Conservation (phyloP, 2,329 filamentous ascomycete species). For the Aspergillus persii region DNA sequence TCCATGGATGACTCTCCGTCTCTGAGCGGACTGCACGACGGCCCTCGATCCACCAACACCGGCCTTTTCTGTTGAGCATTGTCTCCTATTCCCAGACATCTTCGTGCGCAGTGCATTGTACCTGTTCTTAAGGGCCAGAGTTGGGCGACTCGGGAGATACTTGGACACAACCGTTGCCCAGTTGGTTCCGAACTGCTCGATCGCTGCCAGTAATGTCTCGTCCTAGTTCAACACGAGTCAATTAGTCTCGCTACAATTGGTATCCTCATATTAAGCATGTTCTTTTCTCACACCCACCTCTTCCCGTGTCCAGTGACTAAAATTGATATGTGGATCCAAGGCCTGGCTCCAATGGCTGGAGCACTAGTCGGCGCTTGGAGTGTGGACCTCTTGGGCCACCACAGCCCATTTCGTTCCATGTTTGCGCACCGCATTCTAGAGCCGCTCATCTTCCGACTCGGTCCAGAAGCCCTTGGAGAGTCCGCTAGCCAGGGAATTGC, state of each 20-base stretch:
- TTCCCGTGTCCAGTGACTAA: neutral
- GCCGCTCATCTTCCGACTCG: neutral
- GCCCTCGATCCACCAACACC: neutral
- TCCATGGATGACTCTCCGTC: neutral
- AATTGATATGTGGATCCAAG: neutral
- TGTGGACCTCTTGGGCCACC: neutral
- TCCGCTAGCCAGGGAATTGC: neutral
- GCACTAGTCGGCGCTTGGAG: neutral
- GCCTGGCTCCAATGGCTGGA: neutral
- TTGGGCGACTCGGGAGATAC: neutral
- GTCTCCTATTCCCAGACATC: neutral
- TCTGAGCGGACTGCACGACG: neutral
- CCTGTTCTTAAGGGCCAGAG: neutral
- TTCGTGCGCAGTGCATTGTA: neutral
- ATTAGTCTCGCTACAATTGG: neutral
- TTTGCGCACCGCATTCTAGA: neutral
- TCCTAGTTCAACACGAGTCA: neutral
- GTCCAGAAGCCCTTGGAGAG: constrained; percentile 2
- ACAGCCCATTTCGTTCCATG: neutral
- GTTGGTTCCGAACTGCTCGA: neutral
- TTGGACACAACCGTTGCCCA: neutral
- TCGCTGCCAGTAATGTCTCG: neutral
- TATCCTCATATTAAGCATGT: too few relatives aligned
- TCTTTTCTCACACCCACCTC: neutral
- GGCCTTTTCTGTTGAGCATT: neutral